phyloP scores from a whole-genome alignment of 2,329 filamentous ascomycete species.

The Thermoascus crustaceus region DNA sequence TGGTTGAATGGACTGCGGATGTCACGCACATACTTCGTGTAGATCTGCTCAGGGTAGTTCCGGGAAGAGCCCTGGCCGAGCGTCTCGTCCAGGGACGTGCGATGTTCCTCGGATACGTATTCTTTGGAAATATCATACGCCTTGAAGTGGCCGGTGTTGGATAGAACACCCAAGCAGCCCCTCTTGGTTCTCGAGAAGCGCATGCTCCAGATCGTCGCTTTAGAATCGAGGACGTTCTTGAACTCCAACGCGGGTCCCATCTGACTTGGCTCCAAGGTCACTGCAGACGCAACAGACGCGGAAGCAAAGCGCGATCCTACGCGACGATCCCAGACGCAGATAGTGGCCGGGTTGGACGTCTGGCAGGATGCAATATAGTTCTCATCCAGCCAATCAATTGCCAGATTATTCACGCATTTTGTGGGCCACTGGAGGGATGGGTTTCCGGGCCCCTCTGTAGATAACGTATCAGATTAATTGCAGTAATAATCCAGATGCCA shows the following conservation, averaged over 20 bases:
- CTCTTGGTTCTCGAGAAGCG: constrained; percentile 52
- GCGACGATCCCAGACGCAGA: constrained; percentile 57
- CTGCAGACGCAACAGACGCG: constrained; percentile 24
- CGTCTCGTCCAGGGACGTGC: constrained; percentile 31
- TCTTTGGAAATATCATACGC: constrained; percentile 48
- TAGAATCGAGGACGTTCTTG: constrained; percentile 44
- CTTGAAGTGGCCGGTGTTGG: constrained; percentile 53
- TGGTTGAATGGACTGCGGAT: constrained; percentile 40
- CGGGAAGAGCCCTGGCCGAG: constrained; percentile 33
- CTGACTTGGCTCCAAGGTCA: constrained; percentile 24
- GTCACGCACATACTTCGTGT: constrained; percentile 39
- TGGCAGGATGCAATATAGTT: constrained; percentile 56
- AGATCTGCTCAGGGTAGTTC: constrained; percentile 36
- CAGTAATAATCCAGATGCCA: constrained; percentile 1
- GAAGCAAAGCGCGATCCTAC: constrained; percentile 32
- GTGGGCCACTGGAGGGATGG: constrained; percentile 45
- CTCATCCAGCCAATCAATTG: constrained; percentile 56
- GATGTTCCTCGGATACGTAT: constrained; percentile 32
- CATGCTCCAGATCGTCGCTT: constrained; percentile 53
- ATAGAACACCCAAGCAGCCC: constrained; percentile 51
- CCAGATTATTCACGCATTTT: constrained; percentile 55
- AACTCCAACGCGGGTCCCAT: constrained; percentile 51
- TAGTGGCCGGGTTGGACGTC: constrained; percentile 47
- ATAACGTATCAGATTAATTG: background rate
- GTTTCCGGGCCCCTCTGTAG: constrained; percentile 28